Evolutionary conservation across 305 asterid genomes (phyloP).

Genomic region (Plantago coronopus): DNA sequence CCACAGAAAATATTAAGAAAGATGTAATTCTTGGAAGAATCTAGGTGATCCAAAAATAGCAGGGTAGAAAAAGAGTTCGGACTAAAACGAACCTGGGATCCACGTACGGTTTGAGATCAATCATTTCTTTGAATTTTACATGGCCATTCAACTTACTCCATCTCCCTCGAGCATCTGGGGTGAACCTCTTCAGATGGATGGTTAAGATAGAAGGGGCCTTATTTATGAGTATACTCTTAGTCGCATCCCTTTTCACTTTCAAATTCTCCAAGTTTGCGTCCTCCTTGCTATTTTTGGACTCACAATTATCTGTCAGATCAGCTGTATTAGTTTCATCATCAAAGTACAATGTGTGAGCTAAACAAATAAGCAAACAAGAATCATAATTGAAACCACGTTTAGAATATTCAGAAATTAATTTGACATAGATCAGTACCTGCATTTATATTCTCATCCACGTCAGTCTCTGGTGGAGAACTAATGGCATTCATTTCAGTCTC

Average conservation of each 20-base stretch:
- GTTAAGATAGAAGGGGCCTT: slow-evolving; percentile 77
- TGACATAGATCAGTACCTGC: slow-evolving; percentile 26
- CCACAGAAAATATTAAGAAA: neutral
- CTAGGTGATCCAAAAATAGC: neutral
- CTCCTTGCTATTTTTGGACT: slow-evolving; percentile 40
- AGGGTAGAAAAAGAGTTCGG: slow-evolving; percentile 17
- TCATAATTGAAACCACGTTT: neutral
- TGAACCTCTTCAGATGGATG: slow-evolving; percentile 80
- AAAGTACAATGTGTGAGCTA: too few relatives aligned
- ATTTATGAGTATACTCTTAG: slow-evolving; percentile 61
- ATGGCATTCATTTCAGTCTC: slow-evolving; percentile 28
- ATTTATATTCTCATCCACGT: slow-evolving; percentile 18
- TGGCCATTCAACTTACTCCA: slow-evolving; percentile 86
- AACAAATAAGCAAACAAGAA: neutral
- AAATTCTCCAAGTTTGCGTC: slow-evolving; percentile 38
- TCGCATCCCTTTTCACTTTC: slow-evolving; percentile 90
- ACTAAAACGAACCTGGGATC: slow-evolving; percentile 59
- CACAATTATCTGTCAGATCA: slow-evolving; percentile 30
- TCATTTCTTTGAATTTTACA: slow-evolving; percentile 58
- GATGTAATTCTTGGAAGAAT: too few relatives aligned
- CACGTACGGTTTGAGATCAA: slow-evolving; percentile 68
- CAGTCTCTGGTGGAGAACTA: slow-evolving; percentile 26
- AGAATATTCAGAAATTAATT: slow-evolving; percentile 21
- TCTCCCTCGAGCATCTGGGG: slow-evolving; percentile 85
- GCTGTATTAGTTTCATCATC: slow-evolving; percentile 27